phyloP scores from a whole-genome alignment of 257 asterid species.

The Fraxinus anomala region DNA sequence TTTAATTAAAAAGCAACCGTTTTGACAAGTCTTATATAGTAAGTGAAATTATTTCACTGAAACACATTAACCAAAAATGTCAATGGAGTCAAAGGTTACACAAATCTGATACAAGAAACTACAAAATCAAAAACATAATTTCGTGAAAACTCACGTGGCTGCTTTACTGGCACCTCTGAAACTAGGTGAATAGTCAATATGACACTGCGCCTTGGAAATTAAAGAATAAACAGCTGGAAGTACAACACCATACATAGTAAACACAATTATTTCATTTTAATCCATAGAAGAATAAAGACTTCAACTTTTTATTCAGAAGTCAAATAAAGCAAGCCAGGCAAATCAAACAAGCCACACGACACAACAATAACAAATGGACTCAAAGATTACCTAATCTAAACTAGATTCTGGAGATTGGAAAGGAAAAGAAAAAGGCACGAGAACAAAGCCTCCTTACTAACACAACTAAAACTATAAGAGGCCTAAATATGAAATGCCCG shows the following conservation, averaged over 20 bases:
- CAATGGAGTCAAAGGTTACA: slow-evolving; percentile 4
- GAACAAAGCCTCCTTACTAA: neutral
- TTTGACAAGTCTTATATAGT: slow-evolving; percentile 15
- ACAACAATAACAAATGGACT: slow-evolving; percentile 4
- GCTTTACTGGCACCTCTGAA: slow-evolving; percentile 3
- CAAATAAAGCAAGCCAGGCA: neutral
- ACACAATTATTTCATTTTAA: slow-evolving; percentile 2
- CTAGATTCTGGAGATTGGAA: slow-evolving; percentile 1
- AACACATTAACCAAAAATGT: neutral
- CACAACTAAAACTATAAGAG: neutral
- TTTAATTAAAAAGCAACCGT: slow-evolving; percentile 3
- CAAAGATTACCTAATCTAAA: slow-evolving; percentile 17
- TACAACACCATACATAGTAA: slow-evolving; percentile 11
- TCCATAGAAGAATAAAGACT: neutral
- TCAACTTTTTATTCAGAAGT: neutral
- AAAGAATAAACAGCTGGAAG: neutral
- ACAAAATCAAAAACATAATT: slow-evolving; percentile 19
- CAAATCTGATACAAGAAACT: slow-evolving; percentile 6
- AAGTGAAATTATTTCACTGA: slow-evolving; percentile 24
- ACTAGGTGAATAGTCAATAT: slow-evolving; percentile 7
- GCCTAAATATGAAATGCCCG: neutral
- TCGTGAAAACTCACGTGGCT: neutral
- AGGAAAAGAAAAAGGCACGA: neutral
- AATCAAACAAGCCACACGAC: neutral
- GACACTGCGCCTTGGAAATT: slow-evolving; percentile 8